Evolutionary conservation across 2,329 filamentous ascomycete genomes (phyloP), one percentile per base, ranked within the genome.

Genomic region (Fusarium sp.): DNA sequence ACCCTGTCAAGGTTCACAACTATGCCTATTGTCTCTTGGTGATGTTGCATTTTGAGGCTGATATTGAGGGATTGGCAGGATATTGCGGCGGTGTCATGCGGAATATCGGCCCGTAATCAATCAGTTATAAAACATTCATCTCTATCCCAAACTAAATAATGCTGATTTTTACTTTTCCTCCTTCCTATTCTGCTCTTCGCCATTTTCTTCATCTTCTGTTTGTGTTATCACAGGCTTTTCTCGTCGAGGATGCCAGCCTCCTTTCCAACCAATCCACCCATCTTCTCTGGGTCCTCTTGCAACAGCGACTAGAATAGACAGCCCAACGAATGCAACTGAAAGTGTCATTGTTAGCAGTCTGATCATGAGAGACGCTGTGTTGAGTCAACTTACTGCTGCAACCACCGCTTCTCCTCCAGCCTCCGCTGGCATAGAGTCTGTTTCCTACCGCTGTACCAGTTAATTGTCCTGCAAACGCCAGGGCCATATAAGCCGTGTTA

Each of bases 401-500:
- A 11, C 79, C 81, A 1, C 85, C 83, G 59, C 85, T 87, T 67
- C 81, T 83, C 11, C 76, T 80, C 86, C 86, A 88, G 0, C 86
- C 86, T 3, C 86, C 86, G 33, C 81, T 74, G 0, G 85, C 85
- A 61, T 87, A 88, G 3, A 88, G 76, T 20, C 83, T 79, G 67
- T 87, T 88, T 0, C 88, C 88, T 7, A 88, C 87, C 3, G 87
- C 84, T 0, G 90, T 91, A 0, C 93, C 93, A 4, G 90, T 90
- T 49, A 96, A 73, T 82, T 96, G 93, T 0, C 93, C 93, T 32
- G 87, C 89, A 75, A 95, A 95, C 0, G 88, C 89, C 11, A 87
- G 85, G 0, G 94, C 86, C 93, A 95, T 96, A 76, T 94, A 96
- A 2, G 90, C 92, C 0, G 93, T 94, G 77, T 96, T 96, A 27